Conservation (phyloP, 2,329 filamentous ascomycete genomes). For the Aplosporella prunicola region DNA sequence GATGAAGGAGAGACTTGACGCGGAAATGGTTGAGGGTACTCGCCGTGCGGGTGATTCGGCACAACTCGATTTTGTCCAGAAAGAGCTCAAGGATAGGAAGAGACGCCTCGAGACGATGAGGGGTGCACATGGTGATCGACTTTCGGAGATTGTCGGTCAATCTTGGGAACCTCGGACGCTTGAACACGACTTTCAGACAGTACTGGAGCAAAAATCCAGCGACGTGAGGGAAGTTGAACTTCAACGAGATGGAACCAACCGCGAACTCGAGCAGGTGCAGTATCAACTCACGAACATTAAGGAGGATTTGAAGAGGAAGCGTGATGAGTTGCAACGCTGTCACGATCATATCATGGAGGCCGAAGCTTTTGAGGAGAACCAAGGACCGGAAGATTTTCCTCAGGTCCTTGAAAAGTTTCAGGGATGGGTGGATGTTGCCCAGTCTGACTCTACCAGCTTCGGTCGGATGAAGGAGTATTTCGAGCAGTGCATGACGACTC, state of each 20-base stretch:
- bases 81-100: slow-evolving; percentile 65
- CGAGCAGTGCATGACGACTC: slow-evolving; percentile 53
- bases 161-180: slow-evolving; percentile 62
- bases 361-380: slow-evolving; percentile 19
- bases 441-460: slow-evolving; percentile 59
- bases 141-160: slow-evolving; percentile 54
- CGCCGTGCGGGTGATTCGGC: slow-evolving; percentile 73
- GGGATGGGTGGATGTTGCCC: slow-evolving; percentile 40
- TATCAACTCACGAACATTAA: slow-evolving; percentile 59
- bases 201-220: slow-evolving; percentile 48
- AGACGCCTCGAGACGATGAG: slow-evolving; percentile 68
- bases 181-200: slow-evolving; percentile 59
- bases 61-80: slow-evolving; percentile 72
- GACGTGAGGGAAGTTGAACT: slow-evolving; percentile 56
- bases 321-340: slow-evolving; percentile 52
- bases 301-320: slow-evolving; percentile 55
- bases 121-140: slow-evolving; percentile 61
- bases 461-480: slow-evolving; percentile 65
- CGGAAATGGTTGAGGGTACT: slow-evolving; percentile 77
- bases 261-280: slow-evolving; percentile 68
- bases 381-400: slow-evolving; percentile 36
- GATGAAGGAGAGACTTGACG: slow-evolving; percentile 60
- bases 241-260: slow-evolving; percentile 58
- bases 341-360: slow-evolving; percentile 53
- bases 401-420: slow-evolving; percentile 45